Percentiles rank a stretch among this genome's conserved stretches.
Evolutionary conservation across 2,329 filamentous ascomycete species (phyloP).

Genomic region (Phaeosphaeria sp.): DNA sequence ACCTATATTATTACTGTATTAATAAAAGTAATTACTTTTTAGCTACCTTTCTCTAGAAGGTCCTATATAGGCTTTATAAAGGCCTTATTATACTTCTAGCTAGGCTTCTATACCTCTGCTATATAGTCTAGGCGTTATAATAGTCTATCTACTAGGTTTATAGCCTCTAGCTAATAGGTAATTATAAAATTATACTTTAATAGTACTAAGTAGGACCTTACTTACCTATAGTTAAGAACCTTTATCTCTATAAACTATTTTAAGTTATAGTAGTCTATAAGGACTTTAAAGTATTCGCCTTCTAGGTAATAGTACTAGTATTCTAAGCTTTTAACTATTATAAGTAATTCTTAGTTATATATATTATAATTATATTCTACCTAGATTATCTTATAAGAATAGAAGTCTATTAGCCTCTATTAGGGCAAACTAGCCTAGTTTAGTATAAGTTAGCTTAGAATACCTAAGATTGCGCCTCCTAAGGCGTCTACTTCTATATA

Average conservation of each 20-base stretch:
- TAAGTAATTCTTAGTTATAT: conserved; percentile 1
- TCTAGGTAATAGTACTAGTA: conserved; percentile 5
- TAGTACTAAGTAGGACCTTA: neutral
- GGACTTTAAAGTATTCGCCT: conserved; percentile 3
- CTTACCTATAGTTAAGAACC: neutral
- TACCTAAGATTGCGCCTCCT: neutral
- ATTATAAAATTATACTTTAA: neutral
- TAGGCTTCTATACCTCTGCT: neutral
- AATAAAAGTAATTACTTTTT: too few relatives aligned
- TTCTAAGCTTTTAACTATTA: conserved; percentile 5
- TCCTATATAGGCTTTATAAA: too few relatives aligned
- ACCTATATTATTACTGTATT: too few relatives aligned
- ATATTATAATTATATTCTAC: too few relatives aligned
- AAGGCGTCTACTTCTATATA: neutral
- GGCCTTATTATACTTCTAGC: too few relatives aligned
- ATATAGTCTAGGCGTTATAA: neutral
- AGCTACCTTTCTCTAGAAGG: too few relatives aligned
- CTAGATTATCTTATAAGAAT: too few relatives aligned
- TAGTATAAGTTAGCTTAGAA: neutral
- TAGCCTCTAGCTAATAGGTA: too few relatives aligned
- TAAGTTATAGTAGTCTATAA: conserved; percentile 8
- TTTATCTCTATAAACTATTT: too few relatives aligned
- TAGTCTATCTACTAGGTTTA: neutral
- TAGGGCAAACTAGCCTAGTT: neutral
- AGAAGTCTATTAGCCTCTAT: too few relatives aligned